Evolutionary conservation across 2,329 filamentous ascomycete genomes (phyloP), one percentile per base, ranked within the genome.

Genomic region (Rutstroemia sp.): DNA sequence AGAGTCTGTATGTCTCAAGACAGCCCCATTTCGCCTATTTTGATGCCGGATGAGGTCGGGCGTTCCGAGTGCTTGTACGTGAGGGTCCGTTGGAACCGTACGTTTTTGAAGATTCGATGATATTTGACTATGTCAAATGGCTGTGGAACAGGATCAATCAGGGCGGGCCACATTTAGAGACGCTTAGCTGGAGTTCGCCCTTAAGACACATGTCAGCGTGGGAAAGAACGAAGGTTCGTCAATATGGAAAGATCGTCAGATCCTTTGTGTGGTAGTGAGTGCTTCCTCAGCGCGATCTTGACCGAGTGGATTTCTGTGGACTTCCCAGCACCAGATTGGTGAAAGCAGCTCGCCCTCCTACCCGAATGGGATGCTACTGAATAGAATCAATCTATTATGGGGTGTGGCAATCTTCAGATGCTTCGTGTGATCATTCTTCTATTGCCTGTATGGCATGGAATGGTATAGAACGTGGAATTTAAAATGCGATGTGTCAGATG

Each of bases 401-500:
- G 38, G 52, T 30, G 46, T 44, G 25, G 6, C 27, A 27, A 37
- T 21, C 21, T 44, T 38, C 38, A 42, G 25, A 18, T 50, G 45
- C 10, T 42, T 50, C 16, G 46, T 9, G 23, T 44, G 38, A 48
- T 50, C 46, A 50, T 49, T 42, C 39, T 37, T 41, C 8, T 21
- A 41, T 30, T 37, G 52, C 21, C 21, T 46, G 12, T 14, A 21
- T 21, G 12, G 21, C 8, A 21, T 21, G 21, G 42, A 23, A 23
- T 21, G 18, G 21, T 23, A 23, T 42, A 42, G 45, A 54, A 54
- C 27, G 10, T n/a, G 41, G 18, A 14, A 38, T n/a, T n/a, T 9
- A 27, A 55, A 55, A 55, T 55, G 7, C 52, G 52, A 55, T 50
- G 46, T 50, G 23, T 55, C 46, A 55, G 52, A 55, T 54, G 37